These are phyloP conservation scores for Lactifluus pinguis DNA, from an alignment of 768 basidiomycete genomes.

Conservation along the genomic window DNA sequence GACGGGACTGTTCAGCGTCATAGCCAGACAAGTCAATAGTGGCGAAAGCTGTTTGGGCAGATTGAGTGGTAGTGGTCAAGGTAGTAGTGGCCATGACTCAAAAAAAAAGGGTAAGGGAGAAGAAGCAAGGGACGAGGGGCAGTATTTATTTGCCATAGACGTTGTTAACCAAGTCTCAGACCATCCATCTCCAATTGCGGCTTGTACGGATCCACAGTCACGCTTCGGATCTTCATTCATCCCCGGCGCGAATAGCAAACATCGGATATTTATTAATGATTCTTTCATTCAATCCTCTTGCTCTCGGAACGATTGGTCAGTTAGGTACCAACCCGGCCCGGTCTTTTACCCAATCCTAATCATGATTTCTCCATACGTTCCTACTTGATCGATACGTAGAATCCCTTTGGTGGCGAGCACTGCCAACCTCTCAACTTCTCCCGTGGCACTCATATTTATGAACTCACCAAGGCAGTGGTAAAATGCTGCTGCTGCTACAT, in stretches of 20 bases:
- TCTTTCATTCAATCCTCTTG: too few species aligned
- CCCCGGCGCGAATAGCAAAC: neutral
- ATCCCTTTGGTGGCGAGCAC: conserved; percentile 73
- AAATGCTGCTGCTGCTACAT: conserved; percentile 73
- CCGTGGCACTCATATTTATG: neutral
- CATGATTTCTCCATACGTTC: conserved; percentile 47
- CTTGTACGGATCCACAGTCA: conserved; percentile 8
- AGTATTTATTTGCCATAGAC: conserved; percentile 9
- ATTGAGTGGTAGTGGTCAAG: conserved; percentile 26
- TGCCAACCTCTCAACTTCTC: conserved; percentile 23
- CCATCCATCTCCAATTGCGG: neutral
- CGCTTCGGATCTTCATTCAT: conserved; percentile 1
- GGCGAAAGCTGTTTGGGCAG: conserved; percentile 34
- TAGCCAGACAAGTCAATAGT: conserved; percentile 74
- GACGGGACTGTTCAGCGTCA: conserved; percentile 84
- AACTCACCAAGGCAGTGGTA: conserved; percentile 73
- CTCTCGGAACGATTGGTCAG: neutral
- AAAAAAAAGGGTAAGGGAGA: conserved; percentile 4
- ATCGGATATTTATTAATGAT: too few species aligned
- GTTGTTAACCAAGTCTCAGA: neutral
- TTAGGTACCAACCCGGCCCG: neutral
- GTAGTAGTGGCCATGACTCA: conserved; percentile 32
- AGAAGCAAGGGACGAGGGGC: neutral
- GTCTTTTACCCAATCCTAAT: conserved; percentile 30
- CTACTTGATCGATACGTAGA: conserved; percentile 48